Evolutionary conservation across 2,329 filamentous ascomycete species (phyloP).

Genomic region (Hypoxylon sp.): DNA sequence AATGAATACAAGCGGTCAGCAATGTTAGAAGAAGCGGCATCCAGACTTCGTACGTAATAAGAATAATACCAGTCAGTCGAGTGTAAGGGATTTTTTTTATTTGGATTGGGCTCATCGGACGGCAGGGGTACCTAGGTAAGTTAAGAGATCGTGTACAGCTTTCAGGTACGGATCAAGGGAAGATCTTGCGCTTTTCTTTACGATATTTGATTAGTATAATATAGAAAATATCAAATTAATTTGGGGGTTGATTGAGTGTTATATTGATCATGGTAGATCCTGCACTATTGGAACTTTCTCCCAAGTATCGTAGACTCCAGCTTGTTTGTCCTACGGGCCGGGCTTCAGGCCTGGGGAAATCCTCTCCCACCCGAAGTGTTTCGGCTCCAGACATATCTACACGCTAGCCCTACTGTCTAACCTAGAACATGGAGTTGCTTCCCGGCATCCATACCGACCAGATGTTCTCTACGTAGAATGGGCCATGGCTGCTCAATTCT

Average conservation of each 20-base stretch:
- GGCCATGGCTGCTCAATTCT: neutral
- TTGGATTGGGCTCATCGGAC: neutral
- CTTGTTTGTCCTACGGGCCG: slow-evolving; percentile 28
- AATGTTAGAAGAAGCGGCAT: slow-evolving; percentile 18
- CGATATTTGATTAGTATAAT: neutral
- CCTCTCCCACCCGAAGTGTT: slow-evolving; percentile 40
- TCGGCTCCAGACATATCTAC: slow-evolving; percentile 40
- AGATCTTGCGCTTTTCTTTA: slow-evolving; percentile 1
- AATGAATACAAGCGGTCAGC: neutral
- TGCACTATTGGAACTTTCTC: slow-evolving; percentile 4
- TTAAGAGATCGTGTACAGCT: neutral
- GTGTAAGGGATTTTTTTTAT: slow-evolving; percentile 1
- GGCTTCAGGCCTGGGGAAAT: slow-evolving; percentile 19
- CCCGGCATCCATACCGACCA: neutral
- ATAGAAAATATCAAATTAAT: neutral
- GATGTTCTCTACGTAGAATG: neutral
- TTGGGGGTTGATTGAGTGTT: neutral
- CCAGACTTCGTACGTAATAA: slow-evolving; percentile 6
- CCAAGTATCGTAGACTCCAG: slow-evolving; percentile 5
- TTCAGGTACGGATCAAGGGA: neutral
- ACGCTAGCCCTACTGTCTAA: slow-evolving; percentile 11
- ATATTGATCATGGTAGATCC: slow-evolving; percentile 4
- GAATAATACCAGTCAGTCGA: neutral
- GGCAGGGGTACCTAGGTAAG: neutral
- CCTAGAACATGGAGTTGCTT: neutral